Evolutionary conservation across 768 basidiomycete genomes (phyloP).

Genomic region (Lactifluus rugatus): DNA sequence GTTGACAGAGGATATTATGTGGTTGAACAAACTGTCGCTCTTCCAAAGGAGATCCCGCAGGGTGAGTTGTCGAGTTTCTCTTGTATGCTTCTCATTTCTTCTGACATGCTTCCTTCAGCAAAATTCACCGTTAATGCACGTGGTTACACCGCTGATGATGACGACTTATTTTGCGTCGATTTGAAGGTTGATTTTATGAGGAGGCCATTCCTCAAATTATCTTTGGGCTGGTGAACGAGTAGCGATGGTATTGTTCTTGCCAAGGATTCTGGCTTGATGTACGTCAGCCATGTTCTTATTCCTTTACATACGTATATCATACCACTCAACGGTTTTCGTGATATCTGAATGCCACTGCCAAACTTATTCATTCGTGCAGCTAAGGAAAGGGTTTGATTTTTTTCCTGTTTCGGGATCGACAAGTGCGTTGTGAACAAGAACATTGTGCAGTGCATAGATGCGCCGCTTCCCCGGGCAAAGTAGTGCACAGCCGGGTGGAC

Average conservation of each 20-base stretch:
- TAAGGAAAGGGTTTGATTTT: background rate
- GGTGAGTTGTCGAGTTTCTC: conserved; percentile 32
- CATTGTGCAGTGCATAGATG: background rate
- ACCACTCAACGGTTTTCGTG: background rate
- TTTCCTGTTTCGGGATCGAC: background rate
- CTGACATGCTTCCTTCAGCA: conserved; percentile 39
- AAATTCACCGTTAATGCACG: conserved; percentile 67
- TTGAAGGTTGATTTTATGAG: conserved; percentile 71
- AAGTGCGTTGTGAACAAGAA: background rate
- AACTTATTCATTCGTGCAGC: background rate
- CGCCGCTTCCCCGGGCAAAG: conserved; percentile 13
- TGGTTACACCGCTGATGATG: conserved; percentile 64
- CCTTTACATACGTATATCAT: conserved; percentile 2
- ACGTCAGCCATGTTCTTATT: conserved; percentile 2
- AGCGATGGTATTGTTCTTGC: background rate
- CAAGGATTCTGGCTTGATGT: background rate
- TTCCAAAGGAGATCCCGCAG: conserved; percentile 88
- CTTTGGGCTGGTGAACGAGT: conserved; percentile 24
- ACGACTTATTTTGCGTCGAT: conserved; percentile 70
- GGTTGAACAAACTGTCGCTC: conserved; percentile 72
- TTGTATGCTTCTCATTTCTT: background rate
- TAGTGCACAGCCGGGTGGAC: conserved; percentile 12
- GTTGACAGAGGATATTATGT: conserved; percentile 59
- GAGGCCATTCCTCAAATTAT: conserved; percentile 21
- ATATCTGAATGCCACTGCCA: background rate